Evolutionary conservation across 305 asterid species (phyloP), one percentile per base, ranked within the genome.

Genomic region (Solanum chacoense): DNA sequence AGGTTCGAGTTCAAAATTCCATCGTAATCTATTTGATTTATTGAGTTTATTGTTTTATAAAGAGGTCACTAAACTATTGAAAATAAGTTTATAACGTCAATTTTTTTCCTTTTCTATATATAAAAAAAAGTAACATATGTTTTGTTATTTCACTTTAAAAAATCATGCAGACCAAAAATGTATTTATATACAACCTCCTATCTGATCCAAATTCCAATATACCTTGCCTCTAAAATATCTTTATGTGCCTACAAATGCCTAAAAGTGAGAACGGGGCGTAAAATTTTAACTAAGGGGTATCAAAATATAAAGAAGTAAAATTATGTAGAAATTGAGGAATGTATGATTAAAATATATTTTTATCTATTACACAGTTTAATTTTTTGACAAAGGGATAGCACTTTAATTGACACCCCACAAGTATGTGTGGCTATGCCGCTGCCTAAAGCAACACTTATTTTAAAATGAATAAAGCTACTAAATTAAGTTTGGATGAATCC

Each of bases 301-400:
- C 4, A 55, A 55, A 55, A 55, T 18, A 55, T 7, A 55, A 55
- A 55, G 4, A 55, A 18, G 4, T 16, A 7, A 16, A 55, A 55
- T 55, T 0, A 55, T 18, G n/a, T 55, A 7, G 9, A 55, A 7
- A 0, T 18, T 4, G 4, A 16, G 2, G 10, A 50, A 1, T 6
- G 63, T 50, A 45, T 5, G 22, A 45, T 45, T 45, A 50, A 50
- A 50, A 50, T 2, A 45, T 45, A 40, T 45, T 2, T 45, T 14
- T 14, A 14, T 50, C 22, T 14, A 50, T 3, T 14, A 6, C 8
- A 50, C 1, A 1, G 1, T 50, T 14, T 50, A 50, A 50, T 50
- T 50, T 50, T 50, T 50, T 50, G 8, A 45, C 8, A 1, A 50
- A 50, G 22, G 22, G 0, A 13, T 14, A 45, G 6, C 59, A 0